These are phyloP conservation scores for Amanita pallidorosea DNA, from an alignment of 768 basidiomycete species.

Conservation along the genomic window DNA sequence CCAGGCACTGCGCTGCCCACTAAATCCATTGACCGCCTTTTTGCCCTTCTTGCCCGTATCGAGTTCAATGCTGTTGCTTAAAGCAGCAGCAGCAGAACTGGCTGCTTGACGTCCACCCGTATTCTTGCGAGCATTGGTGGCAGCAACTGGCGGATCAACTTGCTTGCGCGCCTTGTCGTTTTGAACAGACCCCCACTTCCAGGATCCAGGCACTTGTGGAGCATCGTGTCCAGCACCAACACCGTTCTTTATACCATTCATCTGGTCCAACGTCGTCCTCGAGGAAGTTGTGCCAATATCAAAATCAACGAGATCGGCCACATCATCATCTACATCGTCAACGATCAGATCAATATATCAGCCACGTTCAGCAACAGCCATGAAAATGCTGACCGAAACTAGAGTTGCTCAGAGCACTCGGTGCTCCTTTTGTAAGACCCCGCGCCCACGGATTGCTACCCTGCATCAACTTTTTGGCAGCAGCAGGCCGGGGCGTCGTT, in stretches of 20 bases:
- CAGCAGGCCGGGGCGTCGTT: slow-evolving; percentile 1
- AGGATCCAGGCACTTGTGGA: background rate
- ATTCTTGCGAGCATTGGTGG: background rate
- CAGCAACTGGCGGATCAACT: background rate
- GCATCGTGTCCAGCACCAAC: background rate
- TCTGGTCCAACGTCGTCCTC: background rate
- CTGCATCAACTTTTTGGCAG: background rate
- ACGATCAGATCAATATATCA: background rate
- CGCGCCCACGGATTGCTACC: slow-evolving; percentile 1
- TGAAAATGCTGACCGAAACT: background rate
- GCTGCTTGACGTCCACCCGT: background rate
- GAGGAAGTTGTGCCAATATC: background rate
- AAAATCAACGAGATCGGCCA: background rate
- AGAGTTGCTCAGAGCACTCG: background rate
- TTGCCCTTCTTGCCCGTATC: slow-evolving; percentile 1
- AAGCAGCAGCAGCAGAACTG: background rate
- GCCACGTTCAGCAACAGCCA: background rate
- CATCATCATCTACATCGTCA: background rate
- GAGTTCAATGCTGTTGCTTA: background rate
- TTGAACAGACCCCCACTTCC: background rate
- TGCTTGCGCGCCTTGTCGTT: background rate
- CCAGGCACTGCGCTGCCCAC: background rate
- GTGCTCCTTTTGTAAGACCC: background rate
- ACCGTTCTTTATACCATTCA: background rate
- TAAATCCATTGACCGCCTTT: background rate